Evolutionary conservation across 176 grass and related monocot species (phyloP).

Genomic region (Areca catechu): DNA sequence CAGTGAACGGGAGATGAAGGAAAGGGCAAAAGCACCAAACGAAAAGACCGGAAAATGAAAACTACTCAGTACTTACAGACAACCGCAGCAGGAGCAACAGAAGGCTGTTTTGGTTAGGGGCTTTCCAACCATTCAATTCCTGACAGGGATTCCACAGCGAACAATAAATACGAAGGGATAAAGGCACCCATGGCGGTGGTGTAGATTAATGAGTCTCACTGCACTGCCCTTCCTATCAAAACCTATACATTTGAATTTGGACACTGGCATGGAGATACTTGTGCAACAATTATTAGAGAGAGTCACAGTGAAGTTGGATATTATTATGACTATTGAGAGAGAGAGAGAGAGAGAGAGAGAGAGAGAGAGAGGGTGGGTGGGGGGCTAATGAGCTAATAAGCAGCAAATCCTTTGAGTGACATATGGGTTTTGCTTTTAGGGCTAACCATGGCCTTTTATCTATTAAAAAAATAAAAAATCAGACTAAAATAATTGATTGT

Average conservation of each 20-base stretch:
- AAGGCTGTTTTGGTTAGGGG: constrained; percentile 41
- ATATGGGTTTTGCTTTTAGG: not conserved
- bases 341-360: not conserved
- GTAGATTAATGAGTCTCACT: not conserved
- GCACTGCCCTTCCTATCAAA: constrained; percentile 28
- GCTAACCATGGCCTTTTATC: not conserved
- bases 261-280: constrained; percentile 17
- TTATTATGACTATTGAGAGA: not conserved
- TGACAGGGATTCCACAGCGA: constrained; percentile 45
- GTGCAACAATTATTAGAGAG: constrained; percentile 40
- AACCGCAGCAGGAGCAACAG: constrained; percentile 32
- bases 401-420: too few species aligned
- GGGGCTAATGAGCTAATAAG: too few species aligned
- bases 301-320: too few species aligned
- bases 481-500: not conserved
- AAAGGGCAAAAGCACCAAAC: constrained; percentile 3
- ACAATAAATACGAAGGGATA: constrained; percentile 22
- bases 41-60: constrained; percentile 12
- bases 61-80: constrained; percentile 35
- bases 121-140: constrained; percentile 42
- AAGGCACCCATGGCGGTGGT: not conserved
- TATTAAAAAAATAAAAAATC: not conserved
- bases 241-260: too few species aligned
- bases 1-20: constrained; percentile 4
- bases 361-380: too few species aligned